Conservation (phyloP, 2,329 filamentous ascomycete genomes). For the Rhinocladiella similis region DNA sequence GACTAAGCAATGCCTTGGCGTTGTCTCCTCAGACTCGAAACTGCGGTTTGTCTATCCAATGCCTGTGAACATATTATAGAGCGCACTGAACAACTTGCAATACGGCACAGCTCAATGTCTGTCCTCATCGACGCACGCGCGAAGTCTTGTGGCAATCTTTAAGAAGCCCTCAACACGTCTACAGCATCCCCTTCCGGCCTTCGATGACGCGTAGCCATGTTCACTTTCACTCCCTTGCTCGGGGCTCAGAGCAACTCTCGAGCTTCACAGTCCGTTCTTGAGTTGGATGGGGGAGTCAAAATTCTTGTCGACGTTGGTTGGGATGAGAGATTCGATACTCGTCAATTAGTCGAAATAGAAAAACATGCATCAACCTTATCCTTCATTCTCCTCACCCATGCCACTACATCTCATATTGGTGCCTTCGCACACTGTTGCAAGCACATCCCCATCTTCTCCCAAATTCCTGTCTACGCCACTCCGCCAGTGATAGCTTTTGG, state of each 20-base stretch:
- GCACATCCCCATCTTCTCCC: conserved; percentile 85
- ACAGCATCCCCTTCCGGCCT: not conserved
- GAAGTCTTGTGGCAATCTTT: not conserved
- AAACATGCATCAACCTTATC: conserved; percentile 91
- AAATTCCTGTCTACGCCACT: conserved; percentile 93
- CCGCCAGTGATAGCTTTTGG: conserved; percentile 90
- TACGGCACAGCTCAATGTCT: not conserved
- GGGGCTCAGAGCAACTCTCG: conserved; percentile 78
- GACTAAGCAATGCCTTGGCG: not conserved
- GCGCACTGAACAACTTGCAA: not conserved
- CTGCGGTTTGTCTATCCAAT: not conserved
- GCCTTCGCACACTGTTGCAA: conserved; percentile 97
- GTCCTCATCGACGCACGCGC: not conserved
- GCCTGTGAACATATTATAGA: too few species aligned
- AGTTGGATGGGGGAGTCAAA: conserved; percentile 95
- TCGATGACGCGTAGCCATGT: conserved; percentile 60
- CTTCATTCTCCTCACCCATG: conserved; percentile 89
- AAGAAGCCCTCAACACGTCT: not conserved
- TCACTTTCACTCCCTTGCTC: conserved; percentile 89
- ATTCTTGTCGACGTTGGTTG: conserved; percentile 92
- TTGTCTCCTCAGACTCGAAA: not conserved
- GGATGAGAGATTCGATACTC: conserved; percentile 86
- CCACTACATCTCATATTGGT: conserved; percentile 85
- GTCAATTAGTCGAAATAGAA: conserved; percentile 82
- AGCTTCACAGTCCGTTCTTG: conserved; percentile 91